These are phyloP conservation scores for Fusarium pseudoanthophilum DNA, from an alignment of 2,329 filamentous ascomycete genomes.

Conservation along the genomic window DNA sequence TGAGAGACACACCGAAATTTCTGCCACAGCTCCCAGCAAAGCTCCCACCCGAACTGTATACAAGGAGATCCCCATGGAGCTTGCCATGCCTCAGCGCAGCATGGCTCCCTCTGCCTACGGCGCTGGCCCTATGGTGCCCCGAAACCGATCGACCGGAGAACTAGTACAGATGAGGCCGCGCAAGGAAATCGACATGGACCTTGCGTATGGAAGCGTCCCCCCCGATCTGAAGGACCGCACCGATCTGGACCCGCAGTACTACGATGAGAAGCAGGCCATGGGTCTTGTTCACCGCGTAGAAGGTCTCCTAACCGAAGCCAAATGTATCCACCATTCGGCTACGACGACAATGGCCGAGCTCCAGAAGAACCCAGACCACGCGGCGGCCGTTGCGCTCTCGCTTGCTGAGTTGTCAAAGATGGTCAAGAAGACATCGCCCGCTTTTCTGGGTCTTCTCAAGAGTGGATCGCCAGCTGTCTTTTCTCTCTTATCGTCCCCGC, in stretches of 20 bases:
- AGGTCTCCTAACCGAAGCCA: slow-evolving; percentile 81
- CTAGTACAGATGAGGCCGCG: slow-evolving; percentile 44
- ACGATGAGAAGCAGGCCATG: slow-evolving; percentile 65
- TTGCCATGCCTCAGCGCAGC: slow-evolving; percentile 48
- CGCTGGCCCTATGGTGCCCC: slow-evolving; percentile 48
- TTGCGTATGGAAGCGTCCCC: slow-evolving; percentile 88
- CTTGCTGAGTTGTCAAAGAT: slow-evolving; percentile 90
- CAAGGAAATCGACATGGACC: slow-evolving; percentile 83
- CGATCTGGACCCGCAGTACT: slow-evolving; percentile 60
- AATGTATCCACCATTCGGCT: slow-evolving; percentile 88
- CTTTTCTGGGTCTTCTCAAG: slow-evolving; percentile 80
- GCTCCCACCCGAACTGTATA: slow-evolving; percentile 55
- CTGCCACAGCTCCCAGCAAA: slow-evolving; percentile 58
- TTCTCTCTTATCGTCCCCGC: slow-evolving; percentile 85
- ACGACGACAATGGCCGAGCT: slow-evolving; percentile 81
- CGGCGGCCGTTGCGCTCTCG: slow-evolving; percentile 92
- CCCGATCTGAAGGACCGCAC: slow-evolving; percentile 68
- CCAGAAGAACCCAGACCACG: slow-evolving; percentile 81
- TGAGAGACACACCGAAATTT: slow-evolving; percentile 63
- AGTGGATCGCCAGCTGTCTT: slow-evolving; percentile 86
- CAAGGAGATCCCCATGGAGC: slow-evolving; percentile 54
- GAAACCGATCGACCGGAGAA: slow-evolving; percentile 53
- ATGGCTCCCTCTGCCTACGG: slow-evolving; percentile 40
- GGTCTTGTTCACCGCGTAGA: slow-evolving; percentile 80
- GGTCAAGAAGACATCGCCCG: slow-evolving; percentile 84